Percentiles rank a stretch among this genome's conserved stretches.
Evolutionary conservation across 2,329 filamentous ascomycete species (phyloP).

Genomic region (Penicillium sp.): DNA sequence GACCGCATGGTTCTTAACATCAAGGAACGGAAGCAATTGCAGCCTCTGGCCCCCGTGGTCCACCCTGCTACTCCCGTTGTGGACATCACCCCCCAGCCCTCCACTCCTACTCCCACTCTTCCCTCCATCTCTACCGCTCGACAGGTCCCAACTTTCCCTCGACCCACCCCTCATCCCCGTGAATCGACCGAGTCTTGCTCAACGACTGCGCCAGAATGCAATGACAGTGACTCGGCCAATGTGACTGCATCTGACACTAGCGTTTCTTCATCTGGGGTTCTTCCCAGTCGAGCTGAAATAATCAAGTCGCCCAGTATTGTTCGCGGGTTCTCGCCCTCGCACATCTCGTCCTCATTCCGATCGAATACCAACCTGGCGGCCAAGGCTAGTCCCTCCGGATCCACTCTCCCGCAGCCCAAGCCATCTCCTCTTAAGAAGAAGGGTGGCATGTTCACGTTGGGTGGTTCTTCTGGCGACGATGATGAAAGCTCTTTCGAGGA

Average conservation of each 20-base stretch:
- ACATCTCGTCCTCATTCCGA: constrained; percentile 68
- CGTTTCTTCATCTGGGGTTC: constrained; percentile 55
- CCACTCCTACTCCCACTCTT: constrained; percentile 44
- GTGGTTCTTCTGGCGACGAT: constrained; percentile 84
- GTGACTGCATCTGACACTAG: constrained; percentile 60
- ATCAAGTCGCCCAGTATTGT: constrained; percentile 69
- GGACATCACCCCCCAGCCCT: constrained; percentile 47
- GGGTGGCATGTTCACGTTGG: constrained; percentile 67
- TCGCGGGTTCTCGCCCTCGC: constrained; percentile 80
- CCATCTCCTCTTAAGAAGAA: constrained; percentile 63
- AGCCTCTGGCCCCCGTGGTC: constrained; percentile 53
- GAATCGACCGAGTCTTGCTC: constrained; percentile 62
- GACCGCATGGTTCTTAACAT: constrained; percentile 95
- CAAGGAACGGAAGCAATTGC: constrained; percentile 74
- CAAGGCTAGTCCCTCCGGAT: constrained; percentile 54
- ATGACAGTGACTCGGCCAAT: constrained; percentile 47
- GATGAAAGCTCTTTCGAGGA: constrained; percentile 73
- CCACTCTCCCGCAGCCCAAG: constrained; percentile 65
- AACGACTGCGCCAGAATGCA: constrained; percentile 52
- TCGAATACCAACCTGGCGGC: constrained; percentile 58
- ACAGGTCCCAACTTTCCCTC: constrained; percentile 35
- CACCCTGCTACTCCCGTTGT: constrained; percentile 41
- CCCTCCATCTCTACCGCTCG: constrained; percentile 30
- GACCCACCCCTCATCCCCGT: constrained; percentile 33
- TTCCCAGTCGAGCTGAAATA: constrained; percentile 49